Percentiles rank a stretch among this genome's conserved stretches.
These are phyloP conservation scores for Amylostereum chailletii DNA, from an alignment of 1,284 basidiomycete genomes.

Conservation along the genomic window DNA sequence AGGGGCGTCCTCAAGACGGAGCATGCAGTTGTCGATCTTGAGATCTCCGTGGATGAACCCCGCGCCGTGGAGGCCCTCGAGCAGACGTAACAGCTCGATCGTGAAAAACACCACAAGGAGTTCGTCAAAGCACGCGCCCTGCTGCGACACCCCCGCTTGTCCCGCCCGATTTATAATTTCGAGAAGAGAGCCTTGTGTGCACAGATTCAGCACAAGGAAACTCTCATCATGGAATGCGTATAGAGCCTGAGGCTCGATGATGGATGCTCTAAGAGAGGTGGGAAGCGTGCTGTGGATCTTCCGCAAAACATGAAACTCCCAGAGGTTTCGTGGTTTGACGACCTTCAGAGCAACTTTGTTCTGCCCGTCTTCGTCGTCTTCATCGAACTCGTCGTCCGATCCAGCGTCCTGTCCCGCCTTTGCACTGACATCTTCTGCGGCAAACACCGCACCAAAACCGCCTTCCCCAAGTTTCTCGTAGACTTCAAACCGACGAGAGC, in stretches of 20 bases:
- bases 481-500: constrained; percentile 59
- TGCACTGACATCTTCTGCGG: constrained; percentile 56
- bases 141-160: constrained; percentile 59
- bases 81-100: constrained; percentile 77
- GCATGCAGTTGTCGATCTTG: constrained; percentile 97
- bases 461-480: constrained; percentile 92
- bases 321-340: constrained; percentile 81
- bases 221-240: constrained; percentile 87
- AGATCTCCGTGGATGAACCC: constrained; percentile 96
- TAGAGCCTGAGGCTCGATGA: constrained; percentile 69
- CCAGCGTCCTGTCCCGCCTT: constrained; percentile 13
- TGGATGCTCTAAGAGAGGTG: constrained; percentile 44
- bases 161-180: constrained; percentile 86
- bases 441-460: constrained; percentile 92
- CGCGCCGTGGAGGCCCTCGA: constrained; percentile 75
- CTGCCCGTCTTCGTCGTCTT: constrained; percentile 48
- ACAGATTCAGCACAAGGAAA: constrained; percentile 83
- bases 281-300: constrained; percentile 67
- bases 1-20: constrained; percentile 77
- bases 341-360: constrained; percentile 86
- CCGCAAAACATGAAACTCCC: constrained; percentile 90
- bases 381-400: constrained; percentile 38
- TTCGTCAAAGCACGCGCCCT: constrained; percentile 86
- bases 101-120: constrained; percentile 93
- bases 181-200: constrained; percentile 87